Evolutionary conservation across 805 yeast genomes (phyloP), one percentile per base, ranked within the genome.

Genomic region (Kluyveromyces dobzhanskii): DNA sequence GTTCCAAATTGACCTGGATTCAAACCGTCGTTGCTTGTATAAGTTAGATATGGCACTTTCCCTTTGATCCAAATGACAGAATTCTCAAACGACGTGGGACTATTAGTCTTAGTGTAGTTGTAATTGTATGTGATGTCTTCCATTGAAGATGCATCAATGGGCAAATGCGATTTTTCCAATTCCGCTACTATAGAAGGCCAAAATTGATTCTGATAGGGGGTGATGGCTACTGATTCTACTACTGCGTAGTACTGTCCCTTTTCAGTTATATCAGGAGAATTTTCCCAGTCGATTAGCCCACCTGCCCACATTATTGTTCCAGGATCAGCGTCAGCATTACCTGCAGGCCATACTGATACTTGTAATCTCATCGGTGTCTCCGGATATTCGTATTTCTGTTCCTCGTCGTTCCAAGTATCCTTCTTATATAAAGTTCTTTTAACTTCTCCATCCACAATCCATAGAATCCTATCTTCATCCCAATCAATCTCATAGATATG

Each of bases 281-380:
- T 53, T 12, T 81, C 66, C 97, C 97, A 90, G 65, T 85, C 73
- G 40, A 90, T 75, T 8, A 45, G 63, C 56, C 97, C 97, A 53
- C 96, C 96, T 14, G 95, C 86, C 90, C 90, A 88, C 41, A 69
- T 78, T 39, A 76, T 69, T 2, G 90, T 82, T 57, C 90, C 90
- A 8, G 62, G 57, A 23, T 71, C 73, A 51, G 69, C 73, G 18
- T 60, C 45, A 14, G 68, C 54, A 40, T 64, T 66, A 46, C 88
- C 88, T 56, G 76, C 90, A 2, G 90, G 87, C 90, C 90, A 83
- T 37, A 83, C 56, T 2, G 90, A 82, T 26, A 81, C 61, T 54
- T 84, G 86, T 37, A 88, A 62, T 53, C 84, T 69, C 54, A 84
- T 66, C 2, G 92, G 90, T 3, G 92, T 81, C 58, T 80, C 83